phyloP scores from a whole-genome alignment of 2,329 filamentous ascomycete species.

The Penicillium crustosum region DNA sequence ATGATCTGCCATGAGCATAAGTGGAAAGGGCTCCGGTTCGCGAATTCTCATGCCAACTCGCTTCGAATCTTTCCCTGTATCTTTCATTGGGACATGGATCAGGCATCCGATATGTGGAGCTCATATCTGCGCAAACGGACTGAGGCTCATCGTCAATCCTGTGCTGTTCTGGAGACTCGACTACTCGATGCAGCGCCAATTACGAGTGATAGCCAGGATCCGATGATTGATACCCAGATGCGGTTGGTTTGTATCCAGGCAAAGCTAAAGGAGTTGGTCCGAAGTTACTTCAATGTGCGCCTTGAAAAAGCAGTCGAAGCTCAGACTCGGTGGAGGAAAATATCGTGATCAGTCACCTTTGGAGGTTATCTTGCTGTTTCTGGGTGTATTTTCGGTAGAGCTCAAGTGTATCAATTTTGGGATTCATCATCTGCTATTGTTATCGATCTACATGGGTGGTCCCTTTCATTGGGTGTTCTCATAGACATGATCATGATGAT shows the following conservation, averaged over 20 bases:
- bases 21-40: conserved; percentile 69
- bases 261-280: not conserved
- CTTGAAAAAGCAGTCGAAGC: not conserved
- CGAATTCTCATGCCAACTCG: conserved; percentile 74
- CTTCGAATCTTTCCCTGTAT: conserved; percentile 58
- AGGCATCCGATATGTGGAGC: not conserved
- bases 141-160: not conserved
- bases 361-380: not conserved
- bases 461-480: no score
- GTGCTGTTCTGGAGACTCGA: not conserved
- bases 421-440: not conserved
- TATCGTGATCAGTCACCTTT: not conserved
- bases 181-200: not conserved
- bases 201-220: not conserved
- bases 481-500: not conserved
- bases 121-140: not conserved
- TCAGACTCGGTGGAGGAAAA: not conserved
- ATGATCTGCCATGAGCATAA: conserved; percentile 65
- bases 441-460: not conserved
- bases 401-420: not conserved
- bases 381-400: not conserved
- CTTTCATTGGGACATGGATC: not conserved
- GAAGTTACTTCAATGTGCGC: not conserved
- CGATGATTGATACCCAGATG: not conserved
- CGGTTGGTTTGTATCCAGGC: not conserved